These are phyloP conservation scores for Albophoma yamanashiensis DNA, from an alignment of 2,329 filamentous ascomycete species.

Conservation along the genomic window DNA sequence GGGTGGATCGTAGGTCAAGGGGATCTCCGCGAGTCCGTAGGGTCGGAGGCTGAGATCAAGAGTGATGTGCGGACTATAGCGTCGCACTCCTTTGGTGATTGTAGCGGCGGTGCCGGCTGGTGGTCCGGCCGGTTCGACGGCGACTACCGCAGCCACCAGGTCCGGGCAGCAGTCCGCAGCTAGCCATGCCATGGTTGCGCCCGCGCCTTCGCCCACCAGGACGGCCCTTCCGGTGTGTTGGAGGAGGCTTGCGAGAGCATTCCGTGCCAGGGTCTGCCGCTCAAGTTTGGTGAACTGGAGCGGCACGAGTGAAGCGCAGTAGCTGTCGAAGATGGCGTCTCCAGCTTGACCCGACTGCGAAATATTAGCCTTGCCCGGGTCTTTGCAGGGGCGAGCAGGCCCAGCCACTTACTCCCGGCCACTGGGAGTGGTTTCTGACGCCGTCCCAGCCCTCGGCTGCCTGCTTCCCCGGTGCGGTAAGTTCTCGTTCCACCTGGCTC, in stretches of 20 bases:
- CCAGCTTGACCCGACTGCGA: conserved; percentile 23
- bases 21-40: conserved; percentile 30
- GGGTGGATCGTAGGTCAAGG: conserved; percentile 30
- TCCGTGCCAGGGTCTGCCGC: conserved; percentile 18
- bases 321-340: conserved; percentile 36
- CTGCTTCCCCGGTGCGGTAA: conserved; percentile 19
- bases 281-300: conserved; percentile 15
- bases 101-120: conserved; percentile 26
- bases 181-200: conserved; percentile 33
- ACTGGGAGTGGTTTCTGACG: conserved; percentile 21
- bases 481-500: conserved; percentile 14
- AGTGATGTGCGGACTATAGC: conserved; percentile 11
- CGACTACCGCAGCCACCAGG: conserved; percentile 35
- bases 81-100: background rate
- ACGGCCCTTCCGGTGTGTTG: conserved; percentile 28
- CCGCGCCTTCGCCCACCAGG: conserved; percentile 39
- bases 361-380: background rate
- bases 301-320: conserved; percentile 31
- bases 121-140: conserved; percentile 42
- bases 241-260: conserved; percentile 30
- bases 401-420: conserved; percentile 22
- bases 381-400: too few species aligned
- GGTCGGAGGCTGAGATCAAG: conserved; percentile 17
- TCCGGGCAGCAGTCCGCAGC: conserved; percentile 36
- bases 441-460: conserved; percentile 11